Evolutionary conservation across 2,329 filamentous ascomycete species (phyloP).

Genomic region (Thelonectria discophora): DNA sequence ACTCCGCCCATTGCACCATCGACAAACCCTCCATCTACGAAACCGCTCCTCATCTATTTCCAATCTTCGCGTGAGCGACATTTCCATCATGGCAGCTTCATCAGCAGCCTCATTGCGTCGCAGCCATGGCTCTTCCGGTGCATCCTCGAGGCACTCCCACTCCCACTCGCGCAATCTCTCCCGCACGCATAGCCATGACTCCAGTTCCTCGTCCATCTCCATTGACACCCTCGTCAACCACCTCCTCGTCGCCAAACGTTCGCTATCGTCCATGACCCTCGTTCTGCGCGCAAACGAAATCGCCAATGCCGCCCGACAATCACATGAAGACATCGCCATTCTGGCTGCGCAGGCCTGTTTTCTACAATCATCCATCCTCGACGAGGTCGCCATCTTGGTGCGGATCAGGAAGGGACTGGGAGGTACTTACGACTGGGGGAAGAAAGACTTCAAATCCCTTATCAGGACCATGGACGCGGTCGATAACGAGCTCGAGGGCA

Average conservation of each 20-base stretch:
- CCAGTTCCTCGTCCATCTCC: conserved; percentile 38
- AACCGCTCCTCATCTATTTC: background rate
- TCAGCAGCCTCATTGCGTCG: conserved; percentile 48
- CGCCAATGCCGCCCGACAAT: conserved; percentile 76
- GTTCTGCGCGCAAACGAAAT: conserved; percentile 90
- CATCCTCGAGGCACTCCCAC: conserved; percentile 46
- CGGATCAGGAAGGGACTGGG: conserved; percentile 62
- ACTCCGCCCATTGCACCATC: background rate
- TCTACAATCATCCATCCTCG: conserved; percentile 67
- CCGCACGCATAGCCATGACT: conserved; percentile 33
- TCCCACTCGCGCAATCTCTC: conserved; percentile 33
- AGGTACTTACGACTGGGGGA: conserved; percentile 65
- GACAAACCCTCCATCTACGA: background rate
- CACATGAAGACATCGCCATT: conserved; percentile 81
- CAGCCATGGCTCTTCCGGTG: conserved; percentile 49
- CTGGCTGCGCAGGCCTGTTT: conserved; percentile 76
- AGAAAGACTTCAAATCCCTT: conserved; percentile 68
- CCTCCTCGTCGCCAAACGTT: conserved; percentile 86
- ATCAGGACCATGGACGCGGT: conserved; percentile 73
- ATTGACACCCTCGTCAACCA: conserved; percentile 85
- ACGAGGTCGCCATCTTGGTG: conserved; percentile 63
- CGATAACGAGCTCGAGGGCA: conserved; percentile 70
- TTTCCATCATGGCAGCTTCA: conserved; percentile 48
- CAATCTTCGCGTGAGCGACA: background rate
- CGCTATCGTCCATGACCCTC: conserved; percentile 82